Evolutionary conservation across 2,329 filamentous ascomycete genomes (phyloP).

Genomic region (Fusarium caatingaense): DNA sequence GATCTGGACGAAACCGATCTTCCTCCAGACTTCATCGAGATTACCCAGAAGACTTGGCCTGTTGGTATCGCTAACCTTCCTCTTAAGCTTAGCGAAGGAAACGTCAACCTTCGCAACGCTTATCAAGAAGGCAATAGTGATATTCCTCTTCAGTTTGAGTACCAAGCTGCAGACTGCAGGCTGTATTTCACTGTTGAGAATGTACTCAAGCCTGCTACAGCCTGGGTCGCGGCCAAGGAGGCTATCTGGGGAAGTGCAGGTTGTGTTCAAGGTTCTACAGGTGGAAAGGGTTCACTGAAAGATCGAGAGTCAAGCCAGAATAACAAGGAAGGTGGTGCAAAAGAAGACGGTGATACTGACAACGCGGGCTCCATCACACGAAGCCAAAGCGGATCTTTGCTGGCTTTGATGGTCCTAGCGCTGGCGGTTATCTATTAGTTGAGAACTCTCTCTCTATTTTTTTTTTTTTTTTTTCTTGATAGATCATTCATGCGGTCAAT

Average conservation of each 20-base stretch:
- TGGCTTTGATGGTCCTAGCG: too few relatives aligned
- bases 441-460: too few relatives aligned
- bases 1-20: neutral
- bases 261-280: neutral
- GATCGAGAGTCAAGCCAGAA: too few relatives aligned
- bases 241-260: neutral
- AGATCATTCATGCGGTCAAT: too few relatives aligned
- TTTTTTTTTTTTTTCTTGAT: too few relatives aligned
- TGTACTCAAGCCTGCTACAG: neutral
- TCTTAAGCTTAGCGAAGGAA: neutral
- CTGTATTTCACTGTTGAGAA: conserved; percentile 16
- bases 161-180: conserved; percentile 25
- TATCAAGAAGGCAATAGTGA: conserved; percentile 8
- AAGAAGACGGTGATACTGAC: too few relatives aligned
- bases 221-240: neutral
- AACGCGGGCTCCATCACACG: too few relatives aligned
- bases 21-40: neutral
- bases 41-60: neutral
- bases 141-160: conserved; percentile 25
- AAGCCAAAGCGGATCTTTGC: too few relatives aligned
- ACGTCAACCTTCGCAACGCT: conserved; percentile 9
- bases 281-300: neutral
- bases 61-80: neutral
- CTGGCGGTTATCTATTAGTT: too few relatives aligned
- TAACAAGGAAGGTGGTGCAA: too few relatives aligned